These are phyloP conservation scores for Gossypium lobatum DNA, from an alignment of 441 rosid species.

Conservation along the genomic window DNA sequence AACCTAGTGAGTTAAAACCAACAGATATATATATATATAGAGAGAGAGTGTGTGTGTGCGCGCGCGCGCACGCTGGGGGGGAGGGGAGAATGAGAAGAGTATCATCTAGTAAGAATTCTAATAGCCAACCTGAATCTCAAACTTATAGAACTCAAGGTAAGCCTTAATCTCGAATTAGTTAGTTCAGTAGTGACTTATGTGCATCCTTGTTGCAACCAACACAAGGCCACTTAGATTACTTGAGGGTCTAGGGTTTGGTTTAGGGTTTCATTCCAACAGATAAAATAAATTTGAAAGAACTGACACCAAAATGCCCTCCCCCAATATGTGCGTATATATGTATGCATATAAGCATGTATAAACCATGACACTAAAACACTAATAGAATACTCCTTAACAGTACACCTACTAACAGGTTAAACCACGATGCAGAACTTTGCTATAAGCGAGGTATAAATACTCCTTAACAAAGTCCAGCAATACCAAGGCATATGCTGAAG, in stretches of 20 bases:
- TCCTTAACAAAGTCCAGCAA: too few species aligned
- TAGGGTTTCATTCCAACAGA: neutral
- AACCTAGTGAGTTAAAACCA: neutral
- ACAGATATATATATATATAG: neutral
- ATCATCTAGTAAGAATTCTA: neutral
- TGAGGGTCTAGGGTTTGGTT: neutral
- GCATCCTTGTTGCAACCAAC: neutral
- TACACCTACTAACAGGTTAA: neutral
- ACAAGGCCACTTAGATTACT: neutral
- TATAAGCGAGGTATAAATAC: too few species aligned
- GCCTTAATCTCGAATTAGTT: neutral
- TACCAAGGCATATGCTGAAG: neutral
- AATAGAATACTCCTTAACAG: too few species aligned
- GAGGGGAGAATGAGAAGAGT: neutral
- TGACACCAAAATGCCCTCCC: neutral
- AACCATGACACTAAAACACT: neutral
- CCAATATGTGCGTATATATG: neutral
- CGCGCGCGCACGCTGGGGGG: too few species aligned
- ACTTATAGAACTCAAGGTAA: neutral
- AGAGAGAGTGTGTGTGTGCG: neutral
- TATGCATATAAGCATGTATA: neutral
- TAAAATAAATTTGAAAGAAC: neutral
- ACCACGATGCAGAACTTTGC: neutral
- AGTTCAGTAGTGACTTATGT: neutral
- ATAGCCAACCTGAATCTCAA: neutral